Percentiles rank a stretch among this genome's conserved stretches.
These are phyloP conservation scores for Plenodomus biglobosus DNA, from an alignment of 2,329 filamentous ascomycete species.

Conservation along the genomic window DNA sequence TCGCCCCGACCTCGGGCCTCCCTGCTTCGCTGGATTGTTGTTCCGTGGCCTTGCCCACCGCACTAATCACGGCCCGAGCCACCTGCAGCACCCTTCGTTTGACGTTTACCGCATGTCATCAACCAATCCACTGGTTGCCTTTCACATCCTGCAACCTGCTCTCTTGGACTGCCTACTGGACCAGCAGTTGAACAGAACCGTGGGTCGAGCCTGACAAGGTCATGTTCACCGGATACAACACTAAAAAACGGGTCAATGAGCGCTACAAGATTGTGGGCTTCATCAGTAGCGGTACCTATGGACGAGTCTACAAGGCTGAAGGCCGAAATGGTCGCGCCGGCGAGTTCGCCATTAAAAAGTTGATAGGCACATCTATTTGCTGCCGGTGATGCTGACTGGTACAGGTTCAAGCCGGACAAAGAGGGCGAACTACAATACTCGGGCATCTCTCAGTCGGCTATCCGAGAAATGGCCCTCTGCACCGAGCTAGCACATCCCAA, in stretches of 20 bases:
- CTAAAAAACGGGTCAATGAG: constrained; percentile 85
- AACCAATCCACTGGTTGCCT: too few species aligned
- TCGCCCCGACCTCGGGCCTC: too few species aligned
- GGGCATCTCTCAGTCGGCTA: constrained; percentile 94
- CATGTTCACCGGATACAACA: constrained; percentile 57
- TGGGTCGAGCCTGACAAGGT: constrained; percentile 30
- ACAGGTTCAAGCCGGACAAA: constrained; percentile 90
- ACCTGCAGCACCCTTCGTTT: too few species aligned
- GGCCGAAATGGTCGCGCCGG: constrained; percentile 71
- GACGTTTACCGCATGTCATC: too few species aligned
- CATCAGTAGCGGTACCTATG: constrained; percentile 97
- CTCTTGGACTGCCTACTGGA: not conserved
- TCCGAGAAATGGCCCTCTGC: constrained; percentile 96
- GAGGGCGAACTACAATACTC: constrained; percentile 97
- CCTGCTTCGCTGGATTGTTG: too few species aligned
- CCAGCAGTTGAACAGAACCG: constrained; percentile 19
- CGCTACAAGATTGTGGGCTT: constrained; percentile 97
- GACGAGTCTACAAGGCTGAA: constrained; percentile 93
- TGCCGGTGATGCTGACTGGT: constrained; percentile 14
- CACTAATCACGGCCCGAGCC: constrained; percentile 6
- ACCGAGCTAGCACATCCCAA: constrained; percentile 87
- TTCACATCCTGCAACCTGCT: not conserved
- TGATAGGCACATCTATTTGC: constrained; percentile 23
- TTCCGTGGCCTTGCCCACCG: constrained; percentile 1
- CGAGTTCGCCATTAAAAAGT: constrained; percentile 99